Evolutionary conservation across 2,329 filamentous ascomycete species (phyloP).

Genomic region (Aspergillus niger): DNA sequence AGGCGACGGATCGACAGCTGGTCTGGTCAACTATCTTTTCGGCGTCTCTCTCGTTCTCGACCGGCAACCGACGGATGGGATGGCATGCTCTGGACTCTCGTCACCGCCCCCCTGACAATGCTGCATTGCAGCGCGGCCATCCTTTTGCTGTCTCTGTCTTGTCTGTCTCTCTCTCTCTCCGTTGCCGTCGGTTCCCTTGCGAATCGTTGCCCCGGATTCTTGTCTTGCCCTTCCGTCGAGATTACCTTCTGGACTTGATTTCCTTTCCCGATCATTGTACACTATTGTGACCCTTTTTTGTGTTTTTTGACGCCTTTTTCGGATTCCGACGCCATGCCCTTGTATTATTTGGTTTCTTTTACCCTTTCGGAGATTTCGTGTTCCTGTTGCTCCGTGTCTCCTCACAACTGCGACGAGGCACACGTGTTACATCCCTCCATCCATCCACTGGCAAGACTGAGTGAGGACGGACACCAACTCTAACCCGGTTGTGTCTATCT

Average conservation of each 20-base stretch:
- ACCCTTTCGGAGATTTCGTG: constrained; percentile 6
- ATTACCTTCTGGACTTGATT: not conserved
- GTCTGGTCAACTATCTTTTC: constrained; percentile 11
- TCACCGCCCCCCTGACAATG: constrained; percentile 14
- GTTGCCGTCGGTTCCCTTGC: not conserved
- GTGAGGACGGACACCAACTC: constrained; percentile 1
- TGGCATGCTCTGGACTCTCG: constrained; percentile 4
- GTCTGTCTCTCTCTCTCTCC: not conserved
- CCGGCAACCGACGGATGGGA: constrained; percentile 12
- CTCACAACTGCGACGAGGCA: not conserved
- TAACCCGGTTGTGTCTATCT: not conserved
- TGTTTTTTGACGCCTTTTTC: not conserved
- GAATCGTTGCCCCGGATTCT: constrained; percentile 6
- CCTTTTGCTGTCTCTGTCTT: not conserved
- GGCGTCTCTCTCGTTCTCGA: constrained; percentile 18
- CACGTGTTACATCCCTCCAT: constrained; percentile 6
- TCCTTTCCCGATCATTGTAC: not conserved
- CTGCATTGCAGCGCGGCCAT: not conserved
- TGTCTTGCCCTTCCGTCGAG: too few species aligned
- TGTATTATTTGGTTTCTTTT: constrained; percentile 1
- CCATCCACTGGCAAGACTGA: not conserved
- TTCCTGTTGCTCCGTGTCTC: constrained; percentile 1
- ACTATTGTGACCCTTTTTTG: not conserved
- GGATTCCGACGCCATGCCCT: not conserved
- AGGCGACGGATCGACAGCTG: constrained; percentile 28